Evolutionary conservation across 257 asterid species (phyloP).

Genomic region (Knoxia roxburghii): DNA sequence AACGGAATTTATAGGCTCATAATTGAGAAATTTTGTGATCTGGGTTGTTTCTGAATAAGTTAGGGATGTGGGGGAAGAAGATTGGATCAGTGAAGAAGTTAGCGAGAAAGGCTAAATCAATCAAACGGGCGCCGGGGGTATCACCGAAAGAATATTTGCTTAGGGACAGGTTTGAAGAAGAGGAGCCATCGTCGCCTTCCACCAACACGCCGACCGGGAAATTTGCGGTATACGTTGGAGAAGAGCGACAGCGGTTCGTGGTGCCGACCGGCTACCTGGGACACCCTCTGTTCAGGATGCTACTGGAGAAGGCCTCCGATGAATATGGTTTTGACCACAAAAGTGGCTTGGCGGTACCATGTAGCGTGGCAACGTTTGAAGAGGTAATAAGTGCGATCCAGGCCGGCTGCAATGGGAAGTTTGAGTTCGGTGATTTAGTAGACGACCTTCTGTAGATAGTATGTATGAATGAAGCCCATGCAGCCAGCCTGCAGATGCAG

Average conservation of each 20-base stretch:
- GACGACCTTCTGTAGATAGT: constrained; percentile 45
- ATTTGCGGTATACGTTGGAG: constrained; percentile 69
- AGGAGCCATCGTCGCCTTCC: constrained; percentile 18
- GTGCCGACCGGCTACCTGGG: constrained; percentile 69
- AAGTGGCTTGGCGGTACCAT: constrained; percentile 61
- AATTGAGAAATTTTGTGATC: neutral
- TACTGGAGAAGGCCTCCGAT: constrained; percentile 66
- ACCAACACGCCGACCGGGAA: constrained; percentile 48
- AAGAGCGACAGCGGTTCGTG: constrained; percentile 53
- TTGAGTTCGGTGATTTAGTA: constrained; percentile 59
- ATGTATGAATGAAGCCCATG: too few species aligned
- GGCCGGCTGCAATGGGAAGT: constrained; percentile 47
- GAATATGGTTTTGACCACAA: constrained; percentile 62
- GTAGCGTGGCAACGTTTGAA: constrained; percentile 58
- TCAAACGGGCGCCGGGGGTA: constrained; percentile 2
- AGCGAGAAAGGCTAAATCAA: constrained; percentile 44
- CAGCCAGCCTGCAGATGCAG: too few species aligned
- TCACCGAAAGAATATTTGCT: constrained; percentile 38
- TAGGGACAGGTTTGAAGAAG: constrained; percentile 10
- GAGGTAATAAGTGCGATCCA: constrained; percentile 60
- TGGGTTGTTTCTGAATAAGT: neutral
- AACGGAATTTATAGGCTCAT: too few species aligned
- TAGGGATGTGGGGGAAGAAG: constrained; percentile 55
- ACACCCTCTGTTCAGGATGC: constrained; percentile 77
- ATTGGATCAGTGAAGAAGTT: constrained; percentile 68